Evolutionary conservation across 2,329 filamentous ascomycete genomes (phyloP).

Genomic region (Paracoccidioides lutzii): DNA sequence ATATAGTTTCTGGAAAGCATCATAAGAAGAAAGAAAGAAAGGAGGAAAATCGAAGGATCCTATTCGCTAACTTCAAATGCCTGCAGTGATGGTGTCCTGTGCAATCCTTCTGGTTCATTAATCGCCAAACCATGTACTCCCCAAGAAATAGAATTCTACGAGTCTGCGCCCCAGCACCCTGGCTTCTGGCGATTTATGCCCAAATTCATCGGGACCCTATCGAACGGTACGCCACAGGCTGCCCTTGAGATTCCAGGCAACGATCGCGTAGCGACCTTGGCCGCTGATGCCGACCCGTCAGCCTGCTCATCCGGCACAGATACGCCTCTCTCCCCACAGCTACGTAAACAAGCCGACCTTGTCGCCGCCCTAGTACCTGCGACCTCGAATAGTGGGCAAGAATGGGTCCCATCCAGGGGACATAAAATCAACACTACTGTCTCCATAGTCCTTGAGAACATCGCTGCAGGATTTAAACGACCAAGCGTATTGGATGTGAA

Average conservation of each 20-base stretch:
- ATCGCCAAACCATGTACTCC: constrained; percentile 90
- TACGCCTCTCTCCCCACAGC: constrained; percentile 13
- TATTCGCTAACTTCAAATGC: not conserved
- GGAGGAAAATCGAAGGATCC: too few relatives aligned
- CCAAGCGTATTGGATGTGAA: constrained; percentile 93
- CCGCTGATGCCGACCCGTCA: constrained; percentile 13
- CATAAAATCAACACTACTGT: constrained; percentile 60
- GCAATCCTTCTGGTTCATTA: constrained; percentile 66
- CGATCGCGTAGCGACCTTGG: constrained; percentile 17
- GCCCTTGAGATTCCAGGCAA: constrained; percentile 36
- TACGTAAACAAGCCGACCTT: constrained; percentile 14
- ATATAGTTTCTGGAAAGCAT: too few relatives aligned
- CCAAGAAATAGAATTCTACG: constrained; percentile 81
- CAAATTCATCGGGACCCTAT: constrained; percentile 66
- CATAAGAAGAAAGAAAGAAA: too few relatives aligned
- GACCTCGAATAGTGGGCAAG: constrained; percentile 14
- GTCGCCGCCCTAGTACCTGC: constrained; percentile 15
- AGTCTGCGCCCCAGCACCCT: constrained; percentile 55
- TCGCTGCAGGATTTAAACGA: constrained; percentile 62
- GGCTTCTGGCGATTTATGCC: constrained; percentile 74
- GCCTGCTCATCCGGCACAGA: constrained; percentile 10
- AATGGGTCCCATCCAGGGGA: constrained; percentile 40
- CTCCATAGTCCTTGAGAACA: constrained; percentile 75
- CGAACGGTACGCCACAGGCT: constrained; percentile 44
- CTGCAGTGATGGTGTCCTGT: constrained; percentile 77